Base-by-base conservation (phyloP, 1,139 yeast species). In the Yamadazyma friedrichii region DNA sequence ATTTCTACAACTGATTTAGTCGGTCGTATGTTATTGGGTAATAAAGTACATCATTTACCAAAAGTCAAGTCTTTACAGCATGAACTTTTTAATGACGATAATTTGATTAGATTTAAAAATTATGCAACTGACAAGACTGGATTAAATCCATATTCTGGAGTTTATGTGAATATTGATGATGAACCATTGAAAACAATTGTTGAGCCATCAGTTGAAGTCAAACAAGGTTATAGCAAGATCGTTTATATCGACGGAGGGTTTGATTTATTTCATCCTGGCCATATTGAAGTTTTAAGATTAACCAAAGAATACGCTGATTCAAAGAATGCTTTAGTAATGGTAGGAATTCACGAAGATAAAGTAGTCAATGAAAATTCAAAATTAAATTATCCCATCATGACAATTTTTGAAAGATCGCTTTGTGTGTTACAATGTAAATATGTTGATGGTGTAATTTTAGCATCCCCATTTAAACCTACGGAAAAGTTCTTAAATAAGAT, bases 1-100 rank as follows among this genome's bases (percentile, higher is more conserved):
- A 94, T 93, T 39, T 84, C 94, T 47, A 93, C 98, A 6, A 93
- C 98, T 0, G 98, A 93, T 59, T 74, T 93, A 45, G 96, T 93
- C 36, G 95, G 93, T n/a, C 72, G 98, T 43, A 87, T 93, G 84
- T 71, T 91, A 46, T 68, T 82, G 43, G 71, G 73, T 54, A 70
- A 78, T 38, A 79, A 76, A 47, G 64, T 59, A 25, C 91, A 84
- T 55, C 93, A 85, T 58, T 63, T 70, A 48, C 61, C 58, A 10
- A 56, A 68, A 8, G 55, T 78, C 15, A 56, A 59, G 8, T 61
- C 61, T 26, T 49, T 49, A 31, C 44, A 49, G 6, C 69, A 66
- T 41, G 54, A 65, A 31, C 54, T 72, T 13, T 61, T 72, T 53
- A 56, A 32, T 58, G 36, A 69, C 56, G 61, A 64, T 9, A 61